These are phyloP conservation scores for Vitis hybrid DNA, from an alignment of 177 flowering plant species.

Conservation along the genomic window DNA sequence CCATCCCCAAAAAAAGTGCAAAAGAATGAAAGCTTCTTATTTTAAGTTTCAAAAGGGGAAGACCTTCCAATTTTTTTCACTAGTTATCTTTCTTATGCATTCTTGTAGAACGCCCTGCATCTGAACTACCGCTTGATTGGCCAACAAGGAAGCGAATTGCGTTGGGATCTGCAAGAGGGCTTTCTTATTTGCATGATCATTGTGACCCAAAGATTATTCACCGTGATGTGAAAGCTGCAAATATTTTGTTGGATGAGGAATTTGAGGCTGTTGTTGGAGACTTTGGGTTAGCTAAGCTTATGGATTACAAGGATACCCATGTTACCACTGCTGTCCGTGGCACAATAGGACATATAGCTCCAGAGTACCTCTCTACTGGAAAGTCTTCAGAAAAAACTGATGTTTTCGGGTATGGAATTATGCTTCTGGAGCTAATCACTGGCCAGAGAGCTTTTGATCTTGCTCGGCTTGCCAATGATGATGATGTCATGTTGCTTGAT, in stretches of 20 bases:
- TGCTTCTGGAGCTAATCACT: constrained; percentile 75
- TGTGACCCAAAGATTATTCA: constrained; percentile 82
- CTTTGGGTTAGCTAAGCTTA: constrained; percentile 72
- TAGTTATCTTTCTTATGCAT: neutral
- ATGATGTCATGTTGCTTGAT: constrained; percentile 79
- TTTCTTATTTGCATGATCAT: constrained; percentile 78
- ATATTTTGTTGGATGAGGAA: constrained; percentile 72
- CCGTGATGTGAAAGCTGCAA: constrained; percentile 80
- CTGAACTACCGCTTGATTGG: constrained; percentile 71
- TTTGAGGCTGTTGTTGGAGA: constrained; percentile 83
- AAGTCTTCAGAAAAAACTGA: constrained; percentile 79
- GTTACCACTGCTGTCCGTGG: constrained; percentile 80
- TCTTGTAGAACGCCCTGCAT: constrained; percentile 52
- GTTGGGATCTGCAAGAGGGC: constrained; percentile 72
- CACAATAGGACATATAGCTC: constrained; percentile 79
- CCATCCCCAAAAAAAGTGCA: too few species aligned
- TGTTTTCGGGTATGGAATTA: constrained; percentile 77
- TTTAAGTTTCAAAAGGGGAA: neutral
- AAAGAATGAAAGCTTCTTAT: neutral
- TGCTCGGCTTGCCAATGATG: constrained; percentile 79
- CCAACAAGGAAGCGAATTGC: constrained; percentile 65
- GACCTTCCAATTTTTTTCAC: neutral
- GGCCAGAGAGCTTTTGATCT: constrained; percentile 82
- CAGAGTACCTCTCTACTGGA: constrained; percentile 77
- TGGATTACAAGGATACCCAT: constrained; percentile 83